Evolutionary conservation across 2,329 filamentous ascomycete genomes (phyloP).

Genomic region (Fusarium coffeatum): DNA sequence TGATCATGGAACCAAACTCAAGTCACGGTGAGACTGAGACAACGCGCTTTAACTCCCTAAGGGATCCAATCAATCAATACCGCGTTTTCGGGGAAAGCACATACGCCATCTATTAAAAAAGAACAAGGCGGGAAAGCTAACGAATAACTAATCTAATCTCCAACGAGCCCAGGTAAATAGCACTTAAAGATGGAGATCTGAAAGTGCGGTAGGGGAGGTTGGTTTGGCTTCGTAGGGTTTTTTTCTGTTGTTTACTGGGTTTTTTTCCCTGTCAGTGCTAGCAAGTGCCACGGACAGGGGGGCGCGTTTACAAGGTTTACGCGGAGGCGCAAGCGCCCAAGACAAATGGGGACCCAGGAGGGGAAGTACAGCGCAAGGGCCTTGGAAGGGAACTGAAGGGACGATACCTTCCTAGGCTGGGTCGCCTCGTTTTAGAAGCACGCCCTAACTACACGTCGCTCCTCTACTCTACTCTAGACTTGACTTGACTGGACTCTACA

Average conservation of each 20-base stretch:
- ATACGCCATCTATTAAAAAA: slow-evolving; percentile 18
- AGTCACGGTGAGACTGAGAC: slow-evolving; percentile 31
- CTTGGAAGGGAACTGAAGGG: slow-evolving; percentile 43
- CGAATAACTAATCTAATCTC: neutral
- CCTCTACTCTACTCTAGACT: slow-evolving; percentile 30
- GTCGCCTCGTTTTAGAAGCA: slow-evolving; percentile 47
- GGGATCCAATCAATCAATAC: slow-evolving; percentile 2
- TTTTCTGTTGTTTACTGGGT: slow-evolving; percentile 25
- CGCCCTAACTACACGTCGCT: slow-evolving; percentile 43
- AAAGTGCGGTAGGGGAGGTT: slow-evolving; percentile 32
- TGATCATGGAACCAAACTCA: slow-evolving; percentile 9
- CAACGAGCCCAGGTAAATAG: neutral
- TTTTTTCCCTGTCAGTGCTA: slow-evolving; percentile 24
- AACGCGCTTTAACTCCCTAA: neutral
- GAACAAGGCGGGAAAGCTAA: slow-evolving; percentile 30
- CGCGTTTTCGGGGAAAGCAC: slow-evolving; percentile 11
- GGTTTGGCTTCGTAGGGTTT: neutral
- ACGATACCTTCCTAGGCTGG: slow-evolving; percentile 39
- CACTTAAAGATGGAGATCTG: slow-evolving; percentile 11
- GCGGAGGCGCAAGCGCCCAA: slow-evolving; percentile 45
- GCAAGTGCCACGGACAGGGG: slow-evolving; percentile 34
- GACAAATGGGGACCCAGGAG: slow-evolving; percentile 35
- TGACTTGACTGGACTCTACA: slow-evolving; percentile 7
- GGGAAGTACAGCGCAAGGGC: slow-evolving; percentile 25
- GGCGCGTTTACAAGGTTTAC: slow-evolving; percentile 50